phyloP scores from a whole-genome alignment of 1,139 yeast species.

The Fermentozyma sake region DNA sequence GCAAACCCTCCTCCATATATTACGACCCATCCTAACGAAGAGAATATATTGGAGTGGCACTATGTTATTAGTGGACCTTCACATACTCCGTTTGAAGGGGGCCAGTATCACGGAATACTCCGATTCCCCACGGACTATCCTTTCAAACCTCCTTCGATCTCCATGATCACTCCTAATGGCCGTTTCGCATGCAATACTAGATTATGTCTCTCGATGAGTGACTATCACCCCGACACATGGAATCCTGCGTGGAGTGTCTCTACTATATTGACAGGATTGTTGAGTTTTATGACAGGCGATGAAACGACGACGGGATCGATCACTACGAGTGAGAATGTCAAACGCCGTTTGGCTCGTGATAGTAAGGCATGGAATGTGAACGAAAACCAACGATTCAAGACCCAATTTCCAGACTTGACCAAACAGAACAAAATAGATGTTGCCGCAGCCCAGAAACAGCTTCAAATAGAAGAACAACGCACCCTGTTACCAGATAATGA shows the following conservation, averaged over 20 bases:
- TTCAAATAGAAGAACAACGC: constrained; percentile 8
- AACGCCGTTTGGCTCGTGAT: constrained; percentile 38
- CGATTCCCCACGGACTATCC: constrained; percentile 87
- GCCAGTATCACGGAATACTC: constrained; percentile 86
- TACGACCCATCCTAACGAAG: constrained; percentile 78
- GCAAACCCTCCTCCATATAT: constrained; percentile 80
- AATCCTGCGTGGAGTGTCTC: constrained; percentile 94
- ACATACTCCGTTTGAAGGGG: constrained; percentile 75
- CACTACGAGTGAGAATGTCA: constrained; percentile 31
- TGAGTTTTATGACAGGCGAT: constrained; percentile 77
- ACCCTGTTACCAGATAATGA: too few species aligned
- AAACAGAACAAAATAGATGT: constrained; percentile 38
- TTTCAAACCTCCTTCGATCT: constrained; percentile 86
- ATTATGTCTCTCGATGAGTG: constrained; percentile 84
- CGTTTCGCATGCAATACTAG: constrained; percentile 75
- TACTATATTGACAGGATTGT: constrained; percentile 76
- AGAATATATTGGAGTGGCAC: constrained; percentile 55
- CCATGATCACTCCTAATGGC: constrained; percentile 86
- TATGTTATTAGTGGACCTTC: constrained; percentile 84
- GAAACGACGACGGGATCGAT: constrained; percentile 41
- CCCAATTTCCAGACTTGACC: constrained; percentile 68
- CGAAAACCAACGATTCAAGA: constrained; percentile 50
- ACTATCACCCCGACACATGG: constrained; percentile 92
- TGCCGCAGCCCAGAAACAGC: constrained; percentile 7
- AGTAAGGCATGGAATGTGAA: constrained; percentile 64